Percentiles rank a stretch among this genome's conserved stretches.
Conservation (phyloP, 805 yeast genomes). For the Hyphopichia homilentoma region DNA sequence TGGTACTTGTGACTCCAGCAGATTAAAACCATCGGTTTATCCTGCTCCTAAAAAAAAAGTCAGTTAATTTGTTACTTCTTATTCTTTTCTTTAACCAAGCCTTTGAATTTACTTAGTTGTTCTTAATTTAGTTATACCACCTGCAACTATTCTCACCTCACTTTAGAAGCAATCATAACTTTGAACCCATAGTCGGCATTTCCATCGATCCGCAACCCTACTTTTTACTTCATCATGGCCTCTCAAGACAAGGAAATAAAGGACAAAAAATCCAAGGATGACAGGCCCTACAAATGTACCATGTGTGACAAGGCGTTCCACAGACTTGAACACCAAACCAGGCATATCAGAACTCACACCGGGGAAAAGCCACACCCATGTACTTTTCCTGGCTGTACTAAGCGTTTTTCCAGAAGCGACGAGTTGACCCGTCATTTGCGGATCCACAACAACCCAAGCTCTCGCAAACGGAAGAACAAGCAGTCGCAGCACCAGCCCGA, state of each 20-base stretch:
- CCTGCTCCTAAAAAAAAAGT: no score
- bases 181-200: no score
- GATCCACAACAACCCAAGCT: slow-evolving; percentile 63
- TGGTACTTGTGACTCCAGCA: no score
- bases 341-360: slow-evolving; percentile 89
- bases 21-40: no score
- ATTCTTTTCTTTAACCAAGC: no score
- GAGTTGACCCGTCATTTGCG: slow-evolving; percentile 84
- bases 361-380: slow-evolving; percentile 92
- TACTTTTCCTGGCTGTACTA: slow-evolving; percentile 77
- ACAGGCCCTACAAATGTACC: slow-evolving; percentile 80
- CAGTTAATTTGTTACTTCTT: no score
- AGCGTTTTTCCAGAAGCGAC: slow-evolving; percentile 76
- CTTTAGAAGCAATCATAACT: no score
- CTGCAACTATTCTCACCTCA: no score
- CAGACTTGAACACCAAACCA: slow-evolving; percentile 84
- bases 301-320: slow-evolving; percentile 84
- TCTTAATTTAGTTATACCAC: no score
- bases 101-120: no score
- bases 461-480: slow-evolving; percentile 38
- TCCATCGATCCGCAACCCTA: no score
- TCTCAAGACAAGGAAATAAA: background rate
- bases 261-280: slow-evolving; percentile 20
- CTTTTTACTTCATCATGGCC: no score
- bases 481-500: background rate